A percentile compares a stretch with the other conserved stretches of the same genome.
These are phyloP conservation scores for button mushroom (Agaricus bisporus) DNA, from an alignment of 768 basidiomycete species.

Conservation along the genomic window DNA sequence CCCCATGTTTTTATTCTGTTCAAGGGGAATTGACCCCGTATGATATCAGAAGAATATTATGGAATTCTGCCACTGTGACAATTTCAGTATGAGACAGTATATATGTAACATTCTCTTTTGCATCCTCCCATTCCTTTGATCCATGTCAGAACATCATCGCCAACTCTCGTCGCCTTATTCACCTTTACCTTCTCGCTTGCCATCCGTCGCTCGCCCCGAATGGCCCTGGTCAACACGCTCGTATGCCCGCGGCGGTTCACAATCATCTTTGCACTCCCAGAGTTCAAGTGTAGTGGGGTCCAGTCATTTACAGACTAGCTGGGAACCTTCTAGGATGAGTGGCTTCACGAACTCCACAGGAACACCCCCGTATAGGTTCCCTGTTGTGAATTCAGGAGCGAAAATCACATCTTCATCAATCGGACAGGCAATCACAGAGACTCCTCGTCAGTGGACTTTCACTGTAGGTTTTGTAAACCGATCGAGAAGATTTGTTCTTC, in stretches of 20 bases:
- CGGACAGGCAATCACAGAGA: slow-evolving; percentile 34
- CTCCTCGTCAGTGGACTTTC: slow-evolving; percentile 59
- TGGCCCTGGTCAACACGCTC: slow-evolving; percentile 52
- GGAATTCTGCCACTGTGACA: slow-evolving; percentile 1
- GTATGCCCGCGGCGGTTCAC: slow-evolving; percentile 24
- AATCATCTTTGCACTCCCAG: slow-evolving; percentile 27
- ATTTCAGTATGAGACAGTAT: neutral
- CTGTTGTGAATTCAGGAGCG: slow-evolving; percentile 14
- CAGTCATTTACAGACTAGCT: slow-evolving; percentile 18
- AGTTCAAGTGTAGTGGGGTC: slow-evolving; percentile 18
- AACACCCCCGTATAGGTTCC: slow-evolving; percentile 14
- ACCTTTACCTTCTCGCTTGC: slow-evolving; percentile 40
- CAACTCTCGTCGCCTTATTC: slow-evolving; percentile 30
- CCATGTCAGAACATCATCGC: slow-evolving; percentile 36
- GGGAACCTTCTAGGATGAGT: slow-evolving; percentile 24
- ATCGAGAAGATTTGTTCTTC: neutral
- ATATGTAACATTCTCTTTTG: neutral
- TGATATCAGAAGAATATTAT: neutral
- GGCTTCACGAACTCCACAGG: slow-evolving; percentile 18
- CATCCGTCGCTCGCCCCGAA: slow-evolving; percentile 47
- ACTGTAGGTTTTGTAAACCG: slow-evolving; percentile 32
- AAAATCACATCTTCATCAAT: slow-evolving; percentile 18
- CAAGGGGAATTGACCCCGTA: no score
- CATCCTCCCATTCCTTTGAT: neutral
- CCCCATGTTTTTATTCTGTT: no score